Base-by-base conservation (phyloP, 495 filamentous ascomycete species). In the Paragyromitra xinjiangensis region DNA sequence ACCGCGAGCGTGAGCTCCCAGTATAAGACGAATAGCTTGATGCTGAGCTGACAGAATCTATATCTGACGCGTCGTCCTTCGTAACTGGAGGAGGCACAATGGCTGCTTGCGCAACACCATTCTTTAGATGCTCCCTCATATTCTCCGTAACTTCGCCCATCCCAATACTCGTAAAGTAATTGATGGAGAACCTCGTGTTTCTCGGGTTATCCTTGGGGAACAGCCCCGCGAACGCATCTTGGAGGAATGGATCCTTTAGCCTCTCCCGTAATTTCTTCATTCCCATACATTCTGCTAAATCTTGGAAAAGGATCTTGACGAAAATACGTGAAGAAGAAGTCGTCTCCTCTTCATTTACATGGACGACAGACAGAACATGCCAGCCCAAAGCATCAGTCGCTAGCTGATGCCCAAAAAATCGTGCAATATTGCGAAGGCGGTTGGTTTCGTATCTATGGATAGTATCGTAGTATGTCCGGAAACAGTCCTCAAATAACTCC, bases 361-460 rank as follows among this genome's bases (percentile, higher is more conserved):
- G 93, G 58, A 99, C 89, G 64, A 91, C 86, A 8, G 91, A 92
- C 11, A 99, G 78, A 11, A 93, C 91, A 82, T 97, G 92, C 95
- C 95, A 98, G 64, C 93, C 92, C 64, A 98, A 90, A 16, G 93
- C 92, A 77, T 97, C 94, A 39, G 90, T 91, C 59, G 92, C 89
- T 45, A 99, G 85, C 80, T 98, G 87, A 80, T 99, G 94, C 16
- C 94, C 94, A 75, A 97, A 98, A 85, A 99, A 97, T 34, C 93
- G 88, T 11, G 94, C 94, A 79, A 98, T 94, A 83, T 98, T 99
- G 64, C 95, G 91, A 19, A 99, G 87, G 61, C 92, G 89, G 82
- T 97, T 98, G 11, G 94, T 97, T 82, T 98, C 95, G 80, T 95
- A 95, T 22, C 96, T 91, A 84, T 99, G 95, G 76, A 98, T 98